phyloP scores from a whole-genome alignment of 192 early-diverging fungal species.

The Backusella morwellensis region DNA sequence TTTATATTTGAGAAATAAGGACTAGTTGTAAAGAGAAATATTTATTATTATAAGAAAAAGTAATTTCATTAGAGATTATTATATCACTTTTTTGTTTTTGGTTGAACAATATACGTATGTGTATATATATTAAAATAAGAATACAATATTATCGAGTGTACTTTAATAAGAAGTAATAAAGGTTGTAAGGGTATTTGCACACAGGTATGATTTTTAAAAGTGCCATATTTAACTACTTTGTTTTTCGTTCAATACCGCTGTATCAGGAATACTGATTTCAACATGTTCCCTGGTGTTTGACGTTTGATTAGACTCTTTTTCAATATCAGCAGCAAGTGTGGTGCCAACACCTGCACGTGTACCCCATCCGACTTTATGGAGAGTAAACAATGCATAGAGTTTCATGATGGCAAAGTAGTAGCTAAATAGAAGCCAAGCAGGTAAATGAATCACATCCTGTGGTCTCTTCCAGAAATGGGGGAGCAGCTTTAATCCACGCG shows the following conservation, averaged over 20 bases:
- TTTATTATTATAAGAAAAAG: not conserved
- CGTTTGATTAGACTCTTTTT: constrained; percentile 15
- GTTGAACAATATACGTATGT: not conserved
- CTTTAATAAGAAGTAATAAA: not conserved
- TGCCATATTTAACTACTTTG: not conserved
- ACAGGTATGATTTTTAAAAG: not conserved
- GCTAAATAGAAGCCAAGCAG: constrained; percentile 56
- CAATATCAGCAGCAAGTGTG: constrained; percentile 29
- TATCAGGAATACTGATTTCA: not conserved
- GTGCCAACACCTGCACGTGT: constrained; percentile 42
- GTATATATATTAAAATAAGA: not conserved
- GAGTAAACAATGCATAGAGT: constrained; percentile 57
- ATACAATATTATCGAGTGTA: not conserved
- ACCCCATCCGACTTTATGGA: constrained; percentile 59
- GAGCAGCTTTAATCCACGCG: constrained; percentile 53
- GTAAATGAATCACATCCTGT: constrained; percentile 50
- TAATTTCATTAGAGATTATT: not conserved
- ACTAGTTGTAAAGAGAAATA: not conserved
- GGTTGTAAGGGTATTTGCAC: not conserved
- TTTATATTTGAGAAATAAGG: not conserved
- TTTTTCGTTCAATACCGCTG: not conserved
- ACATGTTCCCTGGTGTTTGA: not conserved
- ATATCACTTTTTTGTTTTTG: not conserved
- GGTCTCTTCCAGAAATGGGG: constrained; percentile 55
- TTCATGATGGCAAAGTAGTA: constrained; percentile 59